A percentile compares a stretch with the other conserved stretches of the same genome.
Evolutionary conservation across 257 asterid genomes (phyloP).

Genomic region (Gentiana macrophylla): DNA sequence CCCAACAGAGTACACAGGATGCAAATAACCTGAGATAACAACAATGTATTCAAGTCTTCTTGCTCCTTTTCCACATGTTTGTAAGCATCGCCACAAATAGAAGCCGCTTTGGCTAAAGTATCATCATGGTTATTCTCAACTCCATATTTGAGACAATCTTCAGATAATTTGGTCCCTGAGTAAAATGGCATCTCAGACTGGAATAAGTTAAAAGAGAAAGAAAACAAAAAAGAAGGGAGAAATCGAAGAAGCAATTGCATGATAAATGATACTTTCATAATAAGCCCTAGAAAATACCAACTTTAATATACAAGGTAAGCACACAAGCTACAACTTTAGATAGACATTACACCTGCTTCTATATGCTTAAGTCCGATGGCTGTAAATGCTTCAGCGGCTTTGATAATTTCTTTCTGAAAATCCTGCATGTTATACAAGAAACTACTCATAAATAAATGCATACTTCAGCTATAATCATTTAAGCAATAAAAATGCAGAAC

Average conservation of each 20-base stretch:
- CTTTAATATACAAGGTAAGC: background rate
- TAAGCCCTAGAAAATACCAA: conserved; percentile 5
- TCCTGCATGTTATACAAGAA: conserved; percentile 37
- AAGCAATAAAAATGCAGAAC: too few relatives aligned
- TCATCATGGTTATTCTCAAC: conserved; percentile 70
- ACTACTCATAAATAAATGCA: too few relatives aligned
- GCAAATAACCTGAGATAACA: conserved; percentile 71
- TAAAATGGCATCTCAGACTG: conserved; percentile 11
- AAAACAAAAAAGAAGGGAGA: background rate
- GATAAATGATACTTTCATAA: background rate
- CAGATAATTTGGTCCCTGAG: conserved; percentile 90
- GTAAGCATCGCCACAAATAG: conserved; percentile 86
- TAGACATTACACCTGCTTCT: conserved; percentile 70
- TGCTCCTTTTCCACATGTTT: conserved; percentile 91
- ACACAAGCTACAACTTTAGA: conserved; percentile 5
- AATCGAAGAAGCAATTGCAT: background rate
- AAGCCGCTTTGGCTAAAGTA: conserved; percentile 78
- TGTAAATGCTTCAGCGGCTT: conserved; percentile 85
- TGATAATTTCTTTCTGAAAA: conserved; percentile 83
- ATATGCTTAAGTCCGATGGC: conserved; percentile 90
- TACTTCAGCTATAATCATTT: too few relatives aligned
- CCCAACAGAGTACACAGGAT: background rate
- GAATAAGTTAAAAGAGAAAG: too few relatives aligned
- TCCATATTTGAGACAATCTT: conserved; percentile 84
- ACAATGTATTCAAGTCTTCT: conserved; percentile 65